Base-by-base conservation (phyloP, 768 basidiomycete species). In the Coprinopsis sp. region DNA sequence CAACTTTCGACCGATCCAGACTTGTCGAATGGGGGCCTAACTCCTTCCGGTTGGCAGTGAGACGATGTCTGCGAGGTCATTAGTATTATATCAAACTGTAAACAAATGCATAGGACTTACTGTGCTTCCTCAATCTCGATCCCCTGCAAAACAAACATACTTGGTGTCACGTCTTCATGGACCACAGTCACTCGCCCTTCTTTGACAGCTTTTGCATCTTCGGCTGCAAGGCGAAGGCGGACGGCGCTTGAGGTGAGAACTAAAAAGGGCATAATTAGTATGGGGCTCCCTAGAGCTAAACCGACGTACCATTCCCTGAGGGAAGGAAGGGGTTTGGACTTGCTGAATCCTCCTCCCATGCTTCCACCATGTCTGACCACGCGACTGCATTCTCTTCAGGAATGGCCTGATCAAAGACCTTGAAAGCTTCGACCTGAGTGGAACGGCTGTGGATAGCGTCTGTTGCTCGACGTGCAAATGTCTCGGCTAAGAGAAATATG, bases 81-180 rank as follows among this genome's bases (percentile, higher is more conserved):
- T 30, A 18, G 13, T 16, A 37, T 23, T 29, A 33, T 28, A 14
- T 5, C 10, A 21, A 21, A 22, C 14, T 25, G 33, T 37, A 33
- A 10, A 10, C 29, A 16, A 33, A 27, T 14, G 27, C 11, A 44
- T 18, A 45, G 13, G 13, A 60, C 64, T 24, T 40, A 68, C 66
- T 69, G 65, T 28, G 49, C 52, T 12, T 63, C 62, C 45, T 71
- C 65, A 6, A 70, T 23, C 24, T 69, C 62, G 1, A 69, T 37
- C 4, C 62, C 67, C 19, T 52, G 53, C 0, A 47, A 49, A 30
- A 69, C 54, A 13, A 71, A 51, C 10, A 54, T 37, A 25, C 57
- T 58, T 6, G 64, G 59, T 0, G 56, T 37, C 0, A 58, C 33
- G 24, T 55, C 44, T 12, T 41, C 33, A 33, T 58, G 58, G 6